Base-by-base conservation (phyloP, 1,284 basidiomycete genomes). In the Heterobasidion parviporum region DNA sequence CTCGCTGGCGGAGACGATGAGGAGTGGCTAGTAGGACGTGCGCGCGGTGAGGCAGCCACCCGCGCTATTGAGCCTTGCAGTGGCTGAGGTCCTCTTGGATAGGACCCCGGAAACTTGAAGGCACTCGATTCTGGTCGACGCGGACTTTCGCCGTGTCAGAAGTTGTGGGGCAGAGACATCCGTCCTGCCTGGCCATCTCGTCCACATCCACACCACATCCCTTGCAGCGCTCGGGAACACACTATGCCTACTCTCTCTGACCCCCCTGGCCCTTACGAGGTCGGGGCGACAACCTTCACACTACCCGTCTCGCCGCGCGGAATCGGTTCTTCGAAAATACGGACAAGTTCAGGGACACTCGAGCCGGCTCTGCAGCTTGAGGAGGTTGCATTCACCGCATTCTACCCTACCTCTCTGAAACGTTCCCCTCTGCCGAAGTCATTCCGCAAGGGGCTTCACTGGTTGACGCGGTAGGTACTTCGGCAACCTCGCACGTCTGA, bases 351-450 rank as follows among this genome's bases (percentile, higher is more conserved):
- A 9, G 43, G 47, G 5, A 38, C 34, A 18, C 46, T 45, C 6
- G 55, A 44, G 18, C 59, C 57, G 12, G 59, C 57, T 14, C 43
- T 60, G 16, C 50, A 47, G 15, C 52, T 59, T 8, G 60, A 62
- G 44, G 60, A 61, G 26, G 57, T 62, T 20, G 57, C 53, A 8
- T 63, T 63, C 41, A 62, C 55, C n/a, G 61, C 50, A 5, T 61
- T 57, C 51, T 62, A 59, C 45, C 59, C 57, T 2, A 55, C 53
- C 33, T 45, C 54, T 15, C 52, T 7, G 2, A 44, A 9, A 26
- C 34, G 6, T 6, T 48, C 26, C 4, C 26, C 26, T 26, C 26
- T 44, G 41, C 41, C 46, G 14, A 33, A 46, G 41, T 53, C 33
- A 50, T 46, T 16, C 44, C 43, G 33, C 53, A 48, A 41, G 33